Percentiles rank a stretch among this genome's conserved stretches.
These are phyloP conservation scores for Saccharomycopsis capsularis DNA, from an alignment of 805 yeast genomes.

Conservation along the genomic window DNA sequence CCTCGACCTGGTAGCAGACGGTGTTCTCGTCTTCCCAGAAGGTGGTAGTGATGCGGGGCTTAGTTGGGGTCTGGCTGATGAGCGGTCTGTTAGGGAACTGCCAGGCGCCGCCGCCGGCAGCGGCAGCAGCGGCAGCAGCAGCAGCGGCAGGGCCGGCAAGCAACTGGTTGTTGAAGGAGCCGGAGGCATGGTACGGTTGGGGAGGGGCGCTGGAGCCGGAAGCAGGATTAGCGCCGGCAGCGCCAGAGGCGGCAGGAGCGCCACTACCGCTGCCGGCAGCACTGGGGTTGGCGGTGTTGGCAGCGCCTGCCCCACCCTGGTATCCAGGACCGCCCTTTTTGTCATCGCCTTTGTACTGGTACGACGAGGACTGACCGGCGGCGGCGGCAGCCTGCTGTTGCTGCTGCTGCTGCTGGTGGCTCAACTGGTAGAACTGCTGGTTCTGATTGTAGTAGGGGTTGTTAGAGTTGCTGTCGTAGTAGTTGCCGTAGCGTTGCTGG, in stretches of 20 bases:
- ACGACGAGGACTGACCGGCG: constrained; percentile 4
- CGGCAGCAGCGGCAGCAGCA: background rate
- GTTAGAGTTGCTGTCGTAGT: constrained; percentile 1
- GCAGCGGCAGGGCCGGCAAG: background rate
- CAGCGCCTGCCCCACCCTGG: background rate
- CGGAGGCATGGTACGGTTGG: constrained; percentile 2
- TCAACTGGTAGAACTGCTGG: background rate
- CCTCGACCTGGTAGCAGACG: constrained; percentile 78
- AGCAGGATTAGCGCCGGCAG: background rate
- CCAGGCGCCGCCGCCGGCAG: background rate
- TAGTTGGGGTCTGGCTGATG: constrained; percentile 23
- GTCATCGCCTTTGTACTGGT: constrained; percentile 4
- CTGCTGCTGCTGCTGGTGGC: background rate
- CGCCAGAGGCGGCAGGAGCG: background rate
- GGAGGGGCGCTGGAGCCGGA: background rate
- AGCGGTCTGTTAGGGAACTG: background rate
- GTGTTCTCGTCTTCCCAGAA: constrained; percentile 89
- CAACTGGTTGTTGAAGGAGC: background rate
- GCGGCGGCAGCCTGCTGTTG: constrained; percentile 5
- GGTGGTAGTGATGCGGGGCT: constrained; percentile 70
- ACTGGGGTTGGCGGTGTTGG: background rate
- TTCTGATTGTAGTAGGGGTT: constrained; percentile 1
- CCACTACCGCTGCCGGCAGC: background rate
- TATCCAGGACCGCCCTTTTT: background rate
- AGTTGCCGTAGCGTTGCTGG: constrained; percentile 1